Base-by-base conservation (phyloP, 2,329 filamentous ascomycete genomes). In the Exophiala sp. region DNA sequence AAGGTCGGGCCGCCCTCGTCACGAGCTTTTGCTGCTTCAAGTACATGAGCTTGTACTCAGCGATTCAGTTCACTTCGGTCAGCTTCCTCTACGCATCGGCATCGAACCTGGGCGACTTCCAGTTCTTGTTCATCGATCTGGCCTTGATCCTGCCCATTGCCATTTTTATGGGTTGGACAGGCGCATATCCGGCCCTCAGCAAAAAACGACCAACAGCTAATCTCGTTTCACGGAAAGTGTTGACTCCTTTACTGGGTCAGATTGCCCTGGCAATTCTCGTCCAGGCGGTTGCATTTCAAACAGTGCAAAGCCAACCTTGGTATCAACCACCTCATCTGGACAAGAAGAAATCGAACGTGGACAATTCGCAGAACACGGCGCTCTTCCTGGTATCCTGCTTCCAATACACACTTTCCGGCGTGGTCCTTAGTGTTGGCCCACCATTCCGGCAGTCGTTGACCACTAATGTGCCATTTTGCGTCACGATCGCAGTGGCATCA, bases 11-110 rank as follows among this genome's bases (percentile, higher is more conserved):
- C 16, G 89, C 95, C 33, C 80, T 99, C 33, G 91, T 97, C n/a
- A 99, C 94, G 10, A 96, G 91, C 71, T 99, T 99, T 75, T 95
- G 89, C 75, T 99, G 94, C 75, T 99, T 99, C 81, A 99, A 97
- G 76, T 99, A 95, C 73, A 99, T 99, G 95, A 95, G 89, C 65
- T 74, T 99, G 61, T 99, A 99, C 76, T 97, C 91, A 2, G 92
- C 94, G n/a, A 99, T 99, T 62, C 94, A 99, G 71, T 99, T 99
- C 75, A 95, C 90, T 6, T 90, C 89, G 1, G 95, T 99, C 66
- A 95, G 88, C 78, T 96, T 99, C 68, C 80, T 99, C 12, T 99
- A 99, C 71, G 89, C 91, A 5, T 91, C 86, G 6, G 95, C 88
- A 9, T 95, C 89, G 7, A 99, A 99, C 68, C 77, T 99, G 5